phyloP scores from a whole-genome alignment of 2,329 filamentous ascomycete species.

The Epichloe coenophiala region DNA sequence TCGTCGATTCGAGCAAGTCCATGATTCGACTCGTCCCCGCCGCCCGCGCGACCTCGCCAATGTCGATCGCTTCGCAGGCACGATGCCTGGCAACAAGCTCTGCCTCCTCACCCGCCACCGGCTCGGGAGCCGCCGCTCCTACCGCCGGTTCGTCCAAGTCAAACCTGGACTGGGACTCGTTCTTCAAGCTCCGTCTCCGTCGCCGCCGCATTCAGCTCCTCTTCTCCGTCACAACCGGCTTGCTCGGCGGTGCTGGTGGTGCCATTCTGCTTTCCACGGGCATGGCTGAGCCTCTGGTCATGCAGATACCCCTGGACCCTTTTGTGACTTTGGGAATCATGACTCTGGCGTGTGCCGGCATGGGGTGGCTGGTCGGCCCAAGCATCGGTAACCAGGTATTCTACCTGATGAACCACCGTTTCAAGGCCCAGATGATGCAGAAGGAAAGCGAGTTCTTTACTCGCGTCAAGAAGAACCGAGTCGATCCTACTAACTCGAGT shows the following conservation, averaged over 20 bases:
- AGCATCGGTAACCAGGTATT: slow-evolving; percentile 70
- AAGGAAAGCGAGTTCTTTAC: slow-evolving; percentile 94
- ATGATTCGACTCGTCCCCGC: slow-evolving; percentile 4
- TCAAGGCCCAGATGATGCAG: slow-evolving; percentile 59
- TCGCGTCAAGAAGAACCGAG: slow-evolving; percentile 80
- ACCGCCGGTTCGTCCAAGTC: too few relatives aligned
- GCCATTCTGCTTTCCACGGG: slow-evolving; percentile 53
- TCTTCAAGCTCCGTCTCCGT: slow-evolving; percentile 79
- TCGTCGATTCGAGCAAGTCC: slow-evolving; percentile 1
- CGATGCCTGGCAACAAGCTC: slow-evolving; percentile 10
- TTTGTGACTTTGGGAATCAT: slow-evolving; percentile 73
- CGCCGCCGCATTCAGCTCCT: slow-evolving; percentile 72
- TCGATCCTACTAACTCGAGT: slow-evolving; percentile 80
- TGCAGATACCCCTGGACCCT: slow-evolving; percentile 67
- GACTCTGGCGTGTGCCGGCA: slow-evolving; percentile 60
- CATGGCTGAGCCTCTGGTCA: slow-evolving; percentile 57
- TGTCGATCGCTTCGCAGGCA: slow-evolving; percentile 3
- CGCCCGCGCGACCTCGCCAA: neutral
- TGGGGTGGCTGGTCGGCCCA: slow-evolving; percentile 81
- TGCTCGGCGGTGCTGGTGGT: slow-evolving; percentile 47
- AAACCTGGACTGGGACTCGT: slow-evolving; percentile 71
- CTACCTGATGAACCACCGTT: slow-evolving; percentile 57
- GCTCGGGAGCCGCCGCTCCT: too few relatives aligned
- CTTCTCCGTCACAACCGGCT: slow-evolving; percentile 55
- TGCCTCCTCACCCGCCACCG: neutral